phyloP scores from a whole-genome alignment of 2,329 filamentous ascomycete genomes.

The Fusarium clavum region DNA sequence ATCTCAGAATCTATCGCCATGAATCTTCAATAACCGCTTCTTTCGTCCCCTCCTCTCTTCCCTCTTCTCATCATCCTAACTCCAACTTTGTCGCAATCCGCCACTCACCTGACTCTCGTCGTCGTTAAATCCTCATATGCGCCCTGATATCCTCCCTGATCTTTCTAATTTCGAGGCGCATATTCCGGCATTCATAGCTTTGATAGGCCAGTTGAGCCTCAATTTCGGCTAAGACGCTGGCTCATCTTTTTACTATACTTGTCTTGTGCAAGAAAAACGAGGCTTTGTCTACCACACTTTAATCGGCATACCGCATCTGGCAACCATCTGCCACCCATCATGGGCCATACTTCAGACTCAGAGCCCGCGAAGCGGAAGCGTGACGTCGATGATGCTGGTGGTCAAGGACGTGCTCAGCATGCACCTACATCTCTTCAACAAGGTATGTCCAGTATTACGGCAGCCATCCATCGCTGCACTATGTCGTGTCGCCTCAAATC shows the following conservation, averaged over 20 bases:
- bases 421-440: conserved; percentile 55
- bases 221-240: conserved; percentile 20
- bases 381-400: conserved; percentile 58
- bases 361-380: conserved; percentile 63
- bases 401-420: conserved; percentile 56
- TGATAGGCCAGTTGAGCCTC: conserved; percentile 13
- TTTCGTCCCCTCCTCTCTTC: conserved; percentile 11
- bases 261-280: no score
- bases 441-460: conserved; percentile 54
- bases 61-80: conserved; percentile 14
- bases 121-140: conserved; percentile 26
- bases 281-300: background rate
- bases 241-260: conserved; percentile 6
- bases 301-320: conserved; percentile 15
- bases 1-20: conserved; percentile 32
- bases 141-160: conserved; percentile 14
- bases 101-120: conserved; percentile 38
- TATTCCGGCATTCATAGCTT: conserved; percentile 6
- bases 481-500: conserved; percentile 35
- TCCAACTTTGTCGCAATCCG: conserved; percentile 29
- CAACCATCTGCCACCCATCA: conserved; percentile 39
- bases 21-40: conserved; percentile 40
- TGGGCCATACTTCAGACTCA: conserved; percentile 57
- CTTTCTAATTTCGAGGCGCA: background rate
- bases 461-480: conserved; percentile 30